Base-by-base conservation (phyloP, 495 filamentous ascomycete species). In the Penicillium antarcticum region DNA sequence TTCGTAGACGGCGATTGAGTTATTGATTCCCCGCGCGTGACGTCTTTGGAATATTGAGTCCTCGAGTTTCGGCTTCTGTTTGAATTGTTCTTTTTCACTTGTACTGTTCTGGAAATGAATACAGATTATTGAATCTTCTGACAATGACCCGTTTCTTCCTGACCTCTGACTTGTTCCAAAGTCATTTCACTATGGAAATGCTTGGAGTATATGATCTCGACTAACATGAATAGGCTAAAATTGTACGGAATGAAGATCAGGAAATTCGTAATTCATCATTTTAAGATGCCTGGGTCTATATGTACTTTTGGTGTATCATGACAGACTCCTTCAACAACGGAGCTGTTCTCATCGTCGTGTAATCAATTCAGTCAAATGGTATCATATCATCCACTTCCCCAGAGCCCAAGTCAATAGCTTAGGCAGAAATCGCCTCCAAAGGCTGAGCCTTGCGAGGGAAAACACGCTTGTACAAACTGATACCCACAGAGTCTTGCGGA, bases 391-490 rank as follows among this genome's bases (percentile, higher is more conserved):
- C 58, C 49, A 52, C 49, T 42, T 53, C 43, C 17, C 45, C n/a
- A 37, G 24, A 50, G 38, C 29, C 37, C 19, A 45, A 37, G 37
- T 29, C 18, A 42, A 42, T 26, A 49, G n/a, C 41, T 50, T 61
- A 72, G 48, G 57, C 55, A 48, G 53, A 35, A 47, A 63, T 57
- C 11, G 67, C 63, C 45, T 77, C 73, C 61, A 87, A 79, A 43
- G 78, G 65, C 55, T 63, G 72, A 7, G 91, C 82, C 54, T 71
- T 77, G 46, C 88, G 79, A 14, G 92, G 92, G 83, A 88, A 97
- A 37, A 96, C 87, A 38, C 92, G 76, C 83, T 97, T 97, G 69
- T 95, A 96, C 66, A 97, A 63, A 77, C 87, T 92, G 54, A 97
- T 87, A 32, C 89, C 95, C 34, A 98, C 83, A 5, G 90, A 82